phyloP scores from a whole-genome alignment of 1,284 basidiomycete genomes.

The Calocybe gambosa region DNA sequence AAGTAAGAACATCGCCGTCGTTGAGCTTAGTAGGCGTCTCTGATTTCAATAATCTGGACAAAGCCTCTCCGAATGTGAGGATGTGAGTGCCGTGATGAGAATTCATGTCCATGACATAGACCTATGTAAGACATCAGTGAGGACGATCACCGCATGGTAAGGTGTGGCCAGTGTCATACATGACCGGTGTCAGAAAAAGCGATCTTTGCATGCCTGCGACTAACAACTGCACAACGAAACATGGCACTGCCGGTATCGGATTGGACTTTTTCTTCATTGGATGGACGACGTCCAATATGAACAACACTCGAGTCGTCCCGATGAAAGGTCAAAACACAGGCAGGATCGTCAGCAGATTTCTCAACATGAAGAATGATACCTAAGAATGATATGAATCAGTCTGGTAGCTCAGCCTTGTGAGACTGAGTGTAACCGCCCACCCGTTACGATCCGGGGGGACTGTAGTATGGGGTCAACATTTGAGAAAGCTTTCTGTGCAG shows the following conservation, averaged over 20 bases:
- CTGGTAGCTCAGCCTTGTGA: conserved; percentile 13
- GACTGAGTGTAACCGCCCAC: conserved; percentile 22
- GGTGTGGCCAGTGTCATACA: conserved; percentile 30
- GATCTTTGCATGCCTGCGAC: conserved; percentile 61
- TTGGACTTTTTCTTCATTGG: conserved; percentile 27
- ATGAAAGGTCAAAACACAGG: conserved; percentile 36
- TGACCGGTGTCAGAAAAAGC: conserved; percentile 53
- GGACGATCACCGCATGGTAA: conserved; percentile 1
- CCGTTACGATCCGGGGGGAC: conserved; percentile 20
- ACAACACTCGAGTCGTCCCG: conserved; percentile 38
- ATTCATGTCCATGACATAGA: conserved; percentile 49
- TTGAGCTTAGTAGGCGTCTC: conserved; percentile 43
- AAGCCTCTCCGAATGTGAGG: conserved; percentile 38
- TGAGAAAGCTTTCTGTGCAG: conserved; percentile 9
- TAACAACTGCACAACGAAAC: conserved; percentile 61
- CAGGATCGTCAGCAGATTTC: conserved; percentile 29
- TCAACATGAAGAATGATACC: conserved; percentile 45
- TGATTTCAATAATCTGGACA: conserved; percentile 37
- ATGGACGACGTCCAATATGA: conserved; percentile 51
- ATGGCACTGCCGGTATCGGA: conserved; percentile 34
- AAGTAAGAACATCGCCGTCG: conserved; percentile 63
- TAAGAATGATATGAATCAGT: conserved; percentile 22
- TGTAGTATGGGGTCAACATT: conserved; percentile 9
- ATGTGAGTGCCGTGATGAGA: conserved; percentile 64
- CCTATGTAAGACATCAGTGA: conserved; percentile 27